A percentile compares a stretch with the other conserved stretches of the same genome.
Conservation (phyloP, 2,329 filamentous ascomycete genomes). For the Helicocarpus griseus region DNA sequence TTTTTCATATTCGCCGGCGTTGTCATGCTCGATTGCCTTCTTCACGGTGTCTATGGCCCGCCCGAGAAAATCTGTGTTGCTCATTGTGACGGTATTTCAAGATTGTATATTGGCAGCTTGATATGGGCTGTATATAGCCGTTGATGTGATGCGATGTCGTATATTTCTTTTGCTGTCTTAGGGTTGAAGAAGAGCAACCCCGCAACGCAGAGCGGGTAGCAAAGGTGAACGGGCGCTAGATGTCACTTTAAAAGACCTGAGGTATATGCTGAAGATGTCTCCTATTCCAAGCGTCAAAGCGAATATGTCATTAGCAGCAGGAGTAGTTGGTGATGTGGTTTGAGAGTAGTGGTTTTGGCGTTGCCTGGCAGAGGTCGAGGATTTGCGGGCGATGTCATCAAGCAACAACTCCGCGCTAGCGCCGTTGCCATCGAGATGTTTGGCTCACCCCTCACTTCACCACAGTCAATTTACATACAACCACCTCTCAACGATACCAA, state of each 20-base stretch:
- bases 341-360: background rate
- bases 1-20: conserved; percentile 90
- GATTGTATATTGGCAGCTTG: background rate
- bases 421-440: conserved; percentile 6
- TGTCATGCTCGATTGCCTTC: conserved; percentile 94
- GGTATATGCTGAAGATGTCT: background rate
- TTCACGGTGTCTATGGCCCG: conserved; percentile 95
- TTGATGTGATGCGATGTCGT: background rate
- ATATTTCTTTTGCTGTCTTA: background rate
- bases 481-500: background rate
- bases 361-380: background rate
- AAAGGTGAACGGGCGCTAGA: background rate
- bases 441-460: background rate
- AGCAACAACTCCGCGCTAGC: conserved; percentile 7
- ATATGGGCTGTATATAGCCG: background rate
- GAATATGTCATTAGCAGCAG: background rate
- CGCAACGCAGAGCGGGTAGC: background rate
- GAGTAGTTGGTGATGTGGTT: background rate
- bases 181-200: background rate
- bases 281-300: background rate
- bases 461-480: background rate
- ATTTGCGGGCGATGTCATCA: background rate
- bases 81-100: conserved; percentile 51
- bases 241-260: background rate
- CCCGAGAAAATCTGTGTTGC: conserved; percentile 91